These are phyloP conservation scores for Macadamia tetraphylla DNA, from an alignment of 164 flowering plant species.

Conservation along the genomic window DNA sequence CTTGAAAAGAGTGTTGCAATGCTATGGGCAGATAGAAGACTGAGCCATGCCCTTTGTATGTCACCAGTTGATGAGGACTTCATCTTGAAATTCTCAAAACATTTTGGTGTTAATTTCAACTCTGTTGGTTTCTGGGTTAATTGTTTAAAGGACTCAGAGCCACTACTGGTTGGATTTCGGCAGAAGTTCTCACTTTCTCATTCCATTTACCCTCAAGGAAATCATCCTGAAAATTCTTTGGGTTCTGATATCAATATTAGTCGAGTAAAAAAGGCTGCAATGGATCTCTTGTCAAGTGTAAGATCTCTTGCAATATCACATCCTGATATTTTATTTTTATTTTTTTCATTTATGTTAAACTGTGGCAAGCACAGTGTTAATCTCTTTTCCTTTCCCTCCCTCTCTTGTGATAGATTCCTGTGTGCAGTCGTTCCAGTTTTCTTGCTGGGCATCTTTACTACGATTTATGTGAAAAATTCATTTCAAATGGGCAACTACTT, in stretches of 20 bases:
- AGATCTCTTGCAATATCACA: slow-evolving; percentile 18
- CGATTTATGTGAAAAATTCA: slow-evolving; percentile 61
- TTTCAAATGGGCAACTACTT: slow-evolving; percentile 43
- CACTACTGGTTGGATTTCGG: slow-evolving; percentile 44
- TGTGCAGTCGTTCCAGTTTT: slow-evolving; percentile 36
- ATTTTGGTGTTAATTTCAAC: slow-evolving; percentile 37
- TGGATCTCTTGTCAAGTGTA: slow-evolving; percentile 55
- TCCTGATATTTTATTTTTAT: not conserved
- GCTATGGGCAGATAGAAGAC: slow-evolving; percentile 75
- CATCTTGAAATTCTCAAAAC: slow-evolving; percentile 36
- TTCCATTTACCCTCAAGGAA: slow-evolving; percentile 16
- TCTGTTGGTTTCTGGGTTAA: slow-evolving; percentile 54
- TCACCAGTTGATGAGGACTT: slow-evolving; percentile 58
- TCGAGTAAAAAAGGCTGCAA: slow-evolving; percentile 37
- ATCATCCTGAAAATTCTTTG: slow-evolving; percentile 19
- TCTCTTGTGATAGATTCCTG: slow-evolving; percentile 38
- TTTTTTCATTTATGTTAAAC: not conserved
- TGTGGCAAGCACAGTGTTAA: not conserved
- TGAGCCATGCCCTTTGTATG: slow-evolving; percentile 71
- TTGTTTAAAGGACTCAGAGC: slow-evolving; percentile 43
- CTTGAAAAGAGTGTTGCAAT: slow-evolving; percentile 37
- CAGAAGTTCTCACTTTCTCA: slow-evolving; percentile 42
- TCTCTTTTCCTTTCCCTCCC: slow-evolving; percentile 2
- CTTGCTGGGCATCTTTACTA: slow-evolving; percentile 68
- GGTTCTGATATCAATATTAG: slow-evolving; percentile 15